Base-by-base conservation (phyloP, 805 yeast genomes). In the Pichia manshurica region DNA sequence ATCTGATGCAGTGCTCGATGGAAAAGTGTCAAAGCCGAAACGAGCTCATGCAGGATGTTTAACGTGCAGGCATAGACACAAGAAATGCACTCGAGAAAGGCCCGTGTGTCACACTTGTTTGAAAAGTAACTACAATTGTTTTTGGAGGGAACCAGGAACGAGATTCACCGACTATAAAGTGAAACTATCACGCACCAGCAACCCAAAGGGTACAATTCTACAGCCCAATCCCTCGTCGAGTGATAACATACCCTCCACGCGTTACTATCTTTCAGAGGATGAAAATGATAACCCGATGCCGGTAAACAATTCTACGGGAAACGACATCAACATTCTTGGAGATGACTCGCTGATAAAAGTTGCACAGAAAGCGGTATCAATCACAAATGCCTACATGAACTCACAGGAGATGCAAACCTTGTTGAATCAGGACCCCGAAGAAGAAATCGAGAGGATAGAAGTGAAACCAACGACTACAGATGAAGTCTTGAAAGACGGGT, bases 11-110 rank as follows among this genome's bases (percentile, higher is more conserved):
- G 29, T 25, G 29, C 10, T 10, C 10, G 29, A 25, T 25, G 34
- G 8, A 13, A 35, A 36, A 15, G 28, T 17, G 2, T 10, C 19
- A 20, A 23, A 32, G 16, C 7, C 19, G 4, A 39, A 40, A 20
- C 16, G 16, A 5, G 33, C 46, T 10, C 16, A 17, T 13, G 39
- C 61, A 13, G 77, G 77, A 1, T 72, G 77, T 48, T 60, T 66
- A 61, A 68, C 68, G 5, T 72, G 77, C 54, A 61, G 74, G 48
- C 58, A 62, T 20, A 62, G 75, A 35, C 73, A 70, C 51, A 72
- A 72, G 52, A 65, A 71, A 25, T 72, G 77, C 53, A 58, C 61
- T 41, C 62, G 61, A 46, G 23, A 29, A 4, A 56, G 49, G 35
- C 66, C 66, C 2, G 47, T 42, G 6, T 62, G 66, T 32, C 22